A percentile compares a stretch with the other conserved stretches of the same genome.
These are phyloP conservation scores for Byssochlamys sp. DNA, from an alignment of 2,329 filamentous ascomycete species.

Conservation along the genomic window DNA sequence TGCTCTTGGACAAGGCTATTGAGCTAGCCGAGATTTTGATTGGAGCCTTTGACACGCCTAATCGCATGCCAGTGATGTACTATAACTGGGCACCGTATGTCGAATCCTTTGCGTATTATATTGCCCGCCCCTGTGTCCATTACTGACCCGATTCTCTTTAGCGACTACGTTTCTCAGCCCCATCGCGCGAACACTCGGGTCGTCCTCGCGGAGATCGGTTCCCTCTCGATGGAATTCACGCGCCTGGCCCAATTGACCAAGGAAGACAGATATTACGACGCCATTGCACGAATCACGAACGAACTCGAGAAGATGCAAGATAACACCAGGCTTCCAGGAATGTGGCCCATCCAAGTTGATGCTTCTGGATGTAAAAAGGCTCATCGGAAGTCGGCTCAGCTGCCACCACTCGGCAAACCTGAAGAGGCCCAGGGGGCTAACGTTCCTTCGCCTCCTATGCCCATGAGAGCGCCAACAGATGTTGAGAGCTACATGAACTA, in stretches of 20 bases:
- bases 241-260: conserved; percentile 76
- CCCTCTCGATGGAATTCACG: conserved; percentile 79
- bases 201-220: conserved; percentile 62
- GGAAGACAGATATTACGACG: conserved; percentile 78
- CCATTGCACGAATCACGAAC: conserved; percentile 74
- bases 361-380: conserved; percentile 62
- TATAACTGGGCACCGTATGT: conserved; percentile 64
- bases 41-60: conserved; percentile 80
- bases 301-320: conserved; percentile 67
- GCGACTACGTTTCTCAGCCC: conserved; percentile 50
- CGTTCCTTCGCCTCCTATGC: conserved; percentile 4
- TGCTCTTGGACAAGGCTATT: conserved; percentile 66
- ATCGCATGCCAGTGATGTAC: conserved; percentile 78
- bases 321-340: conserved; percentile 59
- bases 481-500: conserved; percentile 17
- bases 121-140: conserved; percentile 7
- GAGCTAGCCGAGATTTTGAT: conserved; percentile 74
- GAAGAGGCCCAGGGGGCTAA: conserved; percentile 3
- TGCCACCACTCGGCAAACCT: conserved; percentile 5
- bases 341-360: conserved; percentile 72
- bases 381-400: conserved; percentile 3
- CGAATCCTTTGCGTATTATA: not conserved
- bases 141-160: conserved; percentile 7
- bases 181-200: conserved; percentile 51
- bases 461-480: conserved; percentile 12